These are phyloP conservation scores for Plasmodium yoelii DNA, from an alignment of 169 alveolate species.

Conservation along the genomic window DNA sequence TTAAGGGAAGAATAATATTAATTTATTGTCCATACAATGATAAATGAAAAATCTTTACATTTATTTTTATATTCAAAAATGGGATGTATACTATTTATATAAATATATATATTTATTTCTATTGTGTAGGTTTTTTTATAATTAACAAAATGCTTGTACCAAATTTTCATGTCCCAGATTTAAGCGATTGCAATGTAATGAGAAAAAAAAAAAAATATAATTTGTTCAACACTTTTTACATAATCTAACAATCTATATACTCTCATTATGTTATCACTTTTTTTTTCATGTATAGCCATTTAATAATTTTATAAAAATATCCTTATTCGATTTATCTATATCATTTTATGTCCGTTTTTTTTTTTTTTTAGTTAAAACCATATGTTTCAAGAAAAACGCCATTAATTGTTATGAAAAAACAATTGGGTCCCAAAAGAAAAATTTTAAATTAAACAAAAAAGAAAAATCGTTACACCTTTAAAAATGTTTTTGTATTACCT, in stretches of 20 bases:
- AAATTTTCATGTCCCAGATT: constrained; percentile 86
- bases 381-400: constrained; percentile 85
- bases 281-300: neutral
- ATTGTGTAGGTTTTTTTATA: constrained; percentile 84
- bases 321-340: neutral
- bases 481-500: neutral
- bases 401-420: constrained; percentile 69
- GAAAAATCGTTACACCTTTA: neutral
- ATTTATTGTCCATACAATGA: no score
- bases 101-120: no score
- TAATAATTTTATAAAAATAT: neutral
- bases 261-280: neutral
- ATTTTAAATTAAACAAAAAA: constrained; percentile 24
- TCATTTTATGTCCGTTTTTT: neutral
- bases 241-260: no score
- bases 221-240: no score
- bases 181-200: constrained; percentile 79
- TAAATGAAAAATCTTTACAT: neutral
- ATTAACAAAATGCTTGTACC: constrained; percentile 90
- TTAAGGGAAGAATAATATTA: no score
- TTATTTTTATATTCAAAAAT: neutral
- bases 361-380: constrained; percentile 80
- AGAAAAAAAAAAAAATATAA: neutral
- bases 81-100: neutral
- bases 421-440: constrained; percentile 54